These are phyloP conservation scores for Vaccinium myrtillus DNA, from an alignment of 148 eudicot species.

Conservation along the genomic window DNA sequence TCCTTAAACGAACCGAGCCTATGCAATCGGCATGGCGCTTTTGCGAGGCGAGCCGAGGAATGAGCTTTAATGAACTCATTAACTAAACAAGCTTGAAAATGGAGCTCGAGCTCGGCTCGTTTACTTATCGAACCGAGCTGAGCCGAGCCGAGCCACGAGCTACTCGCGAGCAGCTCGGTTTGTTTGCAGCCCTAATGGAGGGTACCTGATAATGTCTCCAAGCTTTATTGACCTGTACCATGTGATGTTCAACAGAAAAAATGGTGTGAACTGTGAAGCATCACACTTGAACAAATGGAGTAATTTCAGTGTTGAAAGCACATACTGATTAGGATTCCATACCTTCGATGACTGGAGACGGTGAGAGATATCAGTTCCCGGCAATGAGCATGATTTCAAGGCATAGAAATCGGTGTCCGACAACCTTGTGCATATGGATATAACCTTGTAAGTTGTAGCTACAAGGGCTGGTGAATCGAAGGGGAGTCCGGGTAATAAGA, in stretches of 20 bases:
- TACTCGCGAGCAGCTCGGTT: too few species aligned
- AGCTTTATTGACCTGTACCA: slow-evolving; percentile 3
- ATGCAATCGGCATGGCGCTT: too few species aligned
- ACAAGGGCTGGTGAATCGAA: background rate
- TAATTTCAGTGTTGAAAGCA: background rate
- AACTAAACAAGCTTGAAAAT: too few species aligned
- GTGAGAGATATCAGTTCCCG: background rate
- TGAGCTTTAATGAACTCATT: too few species aligned
- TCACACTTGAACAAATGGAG: background rate
- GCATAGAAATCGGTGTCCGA: background rate
- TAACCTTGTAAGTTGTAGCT: background rate
- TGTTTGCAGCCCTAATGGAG: too few species aligned
- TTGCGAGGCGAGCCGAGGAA: too few species aligned
- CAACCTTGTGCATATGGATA: background rate
- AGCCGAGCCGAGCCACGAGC: too few species aligned
- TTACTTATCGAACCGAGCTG: too few species aligned
- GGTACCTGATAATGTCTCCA: background rate
- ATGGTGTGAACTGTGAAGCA: background rate
- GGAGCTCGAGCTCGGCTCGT: too few species aligned
- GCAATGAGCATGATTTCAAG: background rate
- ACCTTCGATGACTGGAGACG: background rate
- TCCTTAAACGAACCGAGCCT: too few species aligned
- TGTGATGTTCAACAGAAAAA: background rate
- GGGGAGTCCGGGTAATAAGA: background rate
- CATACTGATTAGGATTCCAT: background rate